Conservation (phyloP, 2,329 filamentous ascomycete genomes). For the Cercospora citrullina region DNA sequence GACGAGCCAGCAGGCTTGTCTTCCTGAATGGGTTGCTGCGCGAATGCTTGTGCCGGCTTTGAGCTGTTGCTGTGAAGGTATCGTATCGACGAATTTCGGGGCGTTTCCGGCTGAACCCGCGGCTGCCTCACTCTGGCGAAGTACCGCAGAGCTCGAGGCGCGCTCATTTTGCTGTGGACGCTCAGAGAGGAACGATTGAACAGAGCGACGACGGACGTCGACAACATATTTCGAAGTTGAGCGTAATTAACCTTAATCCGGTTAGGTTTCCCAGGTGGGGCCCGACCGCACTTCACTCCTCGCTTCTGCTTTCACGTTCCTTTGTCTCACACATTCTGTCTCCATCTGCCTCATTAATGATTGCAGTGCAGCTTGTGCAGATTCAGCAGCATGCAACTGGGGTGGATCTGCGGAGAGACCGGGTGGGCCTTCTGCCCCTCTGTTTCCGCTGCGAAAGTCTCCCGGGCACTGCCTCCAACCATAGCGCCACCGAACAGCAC, state of each 20-base stretch:
- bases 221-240: not conserved
- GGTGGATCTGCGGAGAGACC: not conserved
- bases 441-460: not conserved
- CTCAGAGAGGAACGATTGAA: not conserved
- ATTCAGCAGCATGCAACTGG: not conserved
- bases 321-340: not conserved
- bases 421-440: not conserved
- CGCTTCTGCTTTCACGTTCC: constrained; percentile 2
- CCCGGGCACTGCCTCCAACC: not conserved
- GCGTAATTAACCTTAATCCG: not conserved
- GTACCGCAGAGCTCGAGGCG: constrained; percentile 6
- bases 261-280: not conserved
- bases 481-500: not conserved
- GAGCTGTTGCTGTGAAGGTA: constrained; percentile 18
- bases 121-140: not conserved
- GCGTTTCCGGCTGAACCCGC: constrained; percentile 2
- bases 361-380: not conserved
- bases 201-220: not conserved
- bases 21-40: constrained; percentile 30
- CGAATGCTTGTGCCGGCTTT: constrained; percentile 26
- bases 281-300: constrained; percentile 3
- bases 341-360: not conserved
- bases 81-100: constrained; percentile 8
- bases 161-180: not conserved
- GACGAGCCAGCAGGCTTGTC: constrained; percentile 32